Base-by-base conservation (phyloP, 2,329 filamentous ascomycete species). In the Thelonectria rubi region DNA sequence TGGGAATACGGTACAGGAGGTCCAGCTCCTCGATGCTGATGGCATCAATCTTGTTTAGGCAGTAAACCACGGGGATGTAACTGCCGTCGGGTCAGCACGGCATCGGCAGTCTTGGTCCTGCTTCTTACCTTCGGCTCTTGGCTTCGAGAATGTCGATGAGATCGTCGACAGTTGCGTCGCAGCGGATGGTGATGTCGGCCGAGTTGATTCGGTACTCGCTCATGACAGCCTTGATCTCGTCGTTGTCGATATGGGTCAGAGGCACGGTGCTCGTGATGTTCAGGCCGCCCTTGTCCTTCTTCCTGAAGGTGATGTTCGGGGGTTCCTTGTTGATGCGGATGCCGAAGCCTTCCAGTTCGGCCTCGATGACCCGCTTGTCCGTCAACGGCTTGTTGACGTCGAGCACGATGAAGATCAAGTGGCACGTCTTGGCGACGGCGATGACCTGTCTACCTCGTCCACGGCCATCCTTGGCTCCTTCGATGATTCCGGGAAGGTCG, bases 1-100 rank as follows among this genome's bases (percentile, higher is more conserved):
- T 97, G 50, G 95, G 95, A 69, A 99, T 99, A 43, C 94, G 90
- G 80, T 99, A 98, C 26, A 99, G 84, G 63, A 99, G 82, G 79
- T 99, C 95, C 64, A 99, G 85, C 79, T 99, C 95, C 79, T 99
- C 94, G 70, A 99, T 98, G 53, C 92, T 94, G 76, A 99, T 98
- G 57, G 94, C 88, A 79, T 99, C 95, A 70, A 99, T 99, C 84
- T 99, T 99, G 86, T 99, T 99, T 72, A 99, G 85, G 43, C 96
- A 95, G 80, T 99, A 99, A 56, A 99, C 92, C 66, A 98, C 95
- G n/a, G 95, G 95, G 68, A 99, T 98, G 77, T 99, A 99, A 76
- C 92, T 93, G 37, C n/a, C 21, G 45, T 42, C 37, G 21, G 21
- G 64, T 71, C 61, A 70, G 63, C 60, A 61, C 55, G 46, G 42